These are phyloP conservation scores for Mortierella antarctica DNA, from an alignment of 192 early-diverging fungal species.

Conservation along the genomic window DNA sequence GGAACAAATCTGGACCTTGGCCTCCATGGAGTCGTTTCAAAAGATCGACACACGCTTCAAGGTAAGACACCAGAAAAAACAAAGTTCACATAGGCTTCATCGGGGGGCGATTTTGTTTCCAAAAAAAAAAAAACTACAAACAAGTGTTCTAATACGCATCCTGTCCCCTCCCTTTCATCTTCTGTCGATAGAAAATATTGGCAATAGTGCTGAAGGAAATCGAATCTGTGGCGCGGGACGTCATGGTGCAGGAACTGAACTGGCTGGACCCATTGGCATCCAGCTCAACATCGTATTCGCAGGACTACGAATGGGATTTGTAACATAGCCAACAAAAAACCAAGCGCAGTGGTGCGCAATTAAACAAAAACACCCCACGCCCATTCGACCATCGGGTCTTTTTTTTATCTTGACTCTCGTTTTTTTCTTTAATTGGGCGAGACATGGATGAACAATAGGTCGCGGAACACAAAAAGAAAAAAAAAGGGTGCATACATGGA, in stretches of 20 bases:
- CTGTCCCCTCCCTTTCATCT: not conserved
- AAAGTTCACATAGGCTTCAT: not conserved
- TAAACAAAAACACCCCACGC: not conserved
- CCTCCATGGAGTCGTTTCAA: constrained; percentile 13
- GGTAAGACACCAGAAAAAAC: constrained; percentile 16
- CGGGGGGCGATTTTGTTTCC: not conserved
- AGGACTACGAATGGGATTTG: constrained; percentile 20
- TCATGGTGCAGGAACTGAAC: constrained; percentile 30
- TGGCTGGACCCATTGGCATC: constrained; percentile 25
- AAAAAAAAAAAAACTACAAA: not conserved
- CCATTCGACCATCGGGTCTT: not conserved
- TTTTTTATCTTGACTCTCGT: not conserved
- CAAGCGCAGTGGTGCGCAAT: not conserved
- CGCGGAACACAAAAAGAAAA: not conserved
- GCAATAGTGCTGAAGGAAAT: constrained; percentile 24
- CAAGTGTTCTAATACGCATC: not conserved
- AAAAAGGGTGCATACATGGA: not conserved
- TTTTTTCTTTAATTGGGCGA: no score
- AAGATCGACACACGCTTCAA: constrained; percentile 33
- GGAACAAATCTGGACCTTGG: constrained; percentile 7
- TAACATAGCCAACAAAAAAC: not conserved
- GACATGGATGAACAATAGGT: not conserved
- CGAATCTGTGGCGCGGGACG: constrained; percentile 21
- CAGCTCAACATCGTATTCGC: not conserved
- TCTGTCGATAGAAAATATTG: constrained; percentile 22